Base-by-base conservation (phyloP, 2,329 filamentous ascomycete genomes). In the Huntiella bhutanensis region DNA sequence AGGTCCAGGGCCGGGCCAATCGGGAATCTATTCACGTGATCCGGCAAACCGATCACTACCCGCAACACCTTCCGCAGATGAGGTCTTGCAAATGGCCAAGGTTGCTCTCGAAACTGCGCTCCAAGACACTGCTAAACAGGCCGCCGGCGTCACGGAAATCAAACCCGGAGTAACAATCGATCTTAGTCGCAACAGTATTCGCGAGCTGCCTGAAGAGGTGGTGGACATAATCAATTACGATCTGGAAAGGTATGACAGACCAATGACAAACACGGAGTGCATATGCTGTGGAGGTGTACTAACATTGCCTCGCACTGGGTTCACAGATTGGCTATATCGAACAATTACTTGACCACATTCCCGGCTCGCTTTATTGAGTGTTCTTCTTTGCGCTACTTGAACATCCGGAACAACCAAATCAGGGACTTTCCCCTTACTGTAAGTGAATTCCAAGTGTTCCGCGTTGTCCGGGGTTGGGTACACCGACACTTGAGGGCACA, bases 101-200 rank as follows among this genome's bases (percentile, higher is more conserved):
- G 74, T 80, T 54, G 76, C 77, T 39, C 80, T 84, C 70, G 70
- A 71, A 51, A 69, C 68, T 54, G 79, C 80, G 46, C 64, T 80
- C 49, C 69, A 77, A 53, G 78, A 78, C 57, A 77, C 80, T 53
- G 68, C 70, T 54, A 72, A 66, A 8, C 71, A 73, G 45, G 74
- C 77, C 52, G 71, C 69, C 38, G 71, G 68, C 51, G 67, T 70
- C 51, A 36, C 47, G 13, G 73, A 73, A 39, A 62, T 79, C 41
- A 75, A 77, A 56, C 75, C 77, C 1, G 82, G 82, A 49, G 73
- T 85, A 49, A 87, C 82, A 32, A 79, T 88, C 54, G 80, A 87
- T 60, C 62, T 87, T 52, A 83, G 81, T 59, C 76, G 81, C 55
- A 80, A 79, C 61, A 76, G 75, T 56, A 85, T 87, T 39, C 71